phyloP scores from a whole-genome alignment of 345 rosid species.

The Physaria fendleri region DNA sequence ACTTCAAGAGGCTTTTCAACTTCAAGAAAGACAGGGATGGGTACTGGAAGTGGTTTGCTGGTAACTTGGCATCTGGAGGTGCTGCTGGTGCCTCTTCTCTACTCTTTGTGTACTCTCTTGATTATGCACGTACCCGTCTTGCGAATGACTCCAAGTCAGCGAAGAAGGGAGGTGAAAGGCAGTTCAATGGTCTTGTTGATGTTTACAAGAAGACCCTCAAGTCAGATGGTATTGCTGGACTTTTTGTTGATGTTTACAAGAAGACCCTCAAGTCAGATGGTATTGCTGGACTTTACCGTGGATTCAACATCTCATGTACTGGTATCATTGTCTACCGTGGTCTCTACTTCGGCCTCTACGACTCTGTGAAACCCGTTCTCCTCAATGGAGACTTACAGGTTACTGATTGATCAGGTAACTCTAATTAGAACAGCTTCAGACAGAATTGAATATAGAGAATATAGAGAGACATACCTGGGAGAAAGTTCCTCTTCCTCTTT shows the following conservation, averaged over 20 bases:
- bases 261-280: constrained; percentile 72
- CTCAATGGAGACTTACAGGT: too few relatives aligned
- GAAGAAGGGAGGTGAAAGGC: constrained; percentile 85
- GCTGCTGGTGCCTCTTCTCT: constrained; percentile 90
- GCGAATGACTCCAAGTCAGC: constrained; percentile 94
- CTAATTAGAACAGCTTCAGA: too few relatives aligned
- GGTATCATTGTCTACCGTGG: constrained; percentile 90
- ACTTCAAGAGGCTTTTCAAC: constrained; percentile 85
- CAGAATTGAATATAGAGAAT: too few relatives aligned
- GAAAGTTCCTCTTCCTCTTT: too few relatives aligned
- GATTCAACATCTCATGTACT: constrained; percentile 81
- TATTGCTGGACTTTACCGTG: constrained; percentile 87
- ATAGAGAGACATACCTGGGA: too few relatives aligned
- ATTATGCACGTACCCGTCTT: constrained; percentile 82
- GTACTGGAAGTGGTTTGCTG: constrained; percentile 94
- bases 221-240: constrained; percentile 77
- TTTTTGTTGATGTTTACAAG: constrained; percentile 74
- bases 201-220: constrained; percentile 71
- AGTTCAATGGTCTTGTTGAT: constrained; percentile 73
- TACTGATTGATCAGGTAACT: too few relatives aligned
- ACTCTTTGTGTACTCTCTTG: constrained; percentile 78
- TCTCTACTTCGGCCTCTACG: too few relatives aligned
- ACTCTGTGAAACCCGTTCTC: too few relatives aligned
- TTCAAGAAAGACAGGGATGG: constrained; percentile 88
- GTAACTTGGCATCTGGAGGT: constrained; percentile 86